Evolutionary conservation across 2,329 filamentous ascomycete species (phyloP).

Genomic region (Neoscytalidium dimidiatum): DNA sequence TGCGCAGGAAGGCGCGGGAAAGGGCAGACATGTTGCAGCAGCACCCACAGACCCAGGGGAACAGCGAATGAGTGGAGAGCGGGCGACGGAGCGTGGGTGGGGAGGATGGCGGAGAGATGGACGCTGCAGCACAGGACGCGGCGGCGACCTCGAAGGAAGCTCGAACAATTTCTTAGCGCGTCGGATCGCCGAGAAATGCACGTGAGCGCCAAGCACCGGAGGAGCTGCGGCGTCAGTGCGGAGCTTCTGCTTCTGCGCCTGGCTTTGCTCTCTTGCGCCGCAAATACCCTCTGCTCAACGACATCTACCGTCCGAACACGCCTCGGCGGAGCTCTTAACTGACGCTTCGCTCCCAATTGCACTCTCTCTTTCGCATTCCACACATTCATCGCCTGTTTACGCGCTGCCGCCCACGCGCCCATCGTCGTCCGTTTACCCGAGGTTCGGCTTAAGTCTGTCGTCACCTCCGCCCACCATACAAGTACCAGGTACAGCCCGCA

Average conservation of each 20-base stretch:
- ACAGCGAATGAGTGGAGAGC: slow-evolving; percentile 30
- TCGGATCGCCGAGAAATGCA: neutral
- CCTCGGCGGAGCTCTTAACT: slow-evolving; percentile 18
- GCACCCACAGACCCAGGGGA: slow-evolving; percentile 12
- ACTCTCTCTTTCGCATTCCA: neutral
- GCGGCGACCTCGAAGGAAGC: slow-evolving; percentile 9
- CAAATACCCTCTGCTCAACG: neutral
- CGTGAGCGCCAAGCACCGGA: slow-evolving; percentile 6
- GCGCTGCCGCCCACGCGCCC: neutral
- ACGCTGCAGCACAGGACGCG: slow-evolving; percentile 7
- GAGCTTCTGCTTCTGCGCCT: neutral
- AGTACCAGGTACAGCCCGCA: slow-evolving; percentile 21
- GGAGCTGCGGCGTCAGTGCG: slow-evolving; percentile 6
- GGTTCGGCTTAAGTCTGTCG: slow-evolving; percentile 31
- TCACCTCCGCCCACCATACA: slow-evolving; percentile 8
- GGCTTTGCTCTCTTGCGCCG: neutral
- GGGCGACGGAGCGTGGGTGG: slow-evolving; percentile 28
- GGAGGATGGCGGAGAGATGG: slow-evolving; percentile 26
- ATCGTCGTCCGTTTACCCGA: slow-evolving; percentile 36
- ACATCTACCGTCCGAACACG: neutral
- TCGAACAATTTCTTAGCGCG: slow-evolving; percentile 32
- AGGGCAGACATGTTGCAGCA: slow-evolving; percentile 69
- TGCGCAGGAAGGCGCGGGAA: slow-evolving; percentile 80
- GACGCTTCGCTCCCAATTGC: slow-evolving; percentile 17
- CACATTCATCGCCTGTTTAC: neutral